A percentile compares a stretch with the other conserved stretches of the same genome.
phyloP scores from a whole-genome alignment of 1,139 yeast species.

The Diutina pseudorugosa region DNA sequence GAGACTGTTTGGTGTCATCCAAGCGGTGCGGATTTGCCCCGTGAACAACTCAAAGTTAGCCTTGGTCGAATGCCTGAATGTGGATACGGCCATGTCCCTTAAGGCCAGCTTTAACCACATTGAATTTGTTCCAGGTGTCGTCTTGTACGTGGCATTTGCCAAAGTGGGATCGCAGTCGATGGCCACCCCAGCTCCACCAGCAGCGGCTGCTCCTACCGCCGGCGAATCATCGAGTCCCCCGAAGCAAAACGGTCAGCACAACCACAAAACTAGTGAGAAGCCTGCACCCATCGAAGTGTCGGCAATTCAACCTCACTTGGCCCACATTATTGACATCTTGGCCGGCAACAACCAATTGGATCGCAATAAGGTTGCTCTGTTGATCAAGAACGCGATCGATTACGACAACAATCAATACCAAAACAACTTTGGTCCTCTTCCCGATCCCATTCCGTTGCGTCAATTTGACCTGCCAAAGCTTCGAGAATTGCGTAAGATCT shows the following conservation, averaged over 20 bases:
- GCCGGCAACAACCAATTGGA: not conserved
- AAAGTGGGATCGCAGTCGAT: conserved; percentile 20
- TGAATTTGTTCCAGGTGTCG: conserved; percentile 66
- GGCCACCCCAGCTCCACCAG: no score
- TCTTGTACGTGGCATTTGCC: conserved; percentile 58
- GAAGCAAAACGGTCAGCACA: not conserved
- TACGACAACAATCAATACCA: conserved; percentile 13
- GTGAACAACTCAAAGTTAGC: conserved; percentile 38
- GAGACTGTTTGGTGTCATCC: conserved; percentile 10
- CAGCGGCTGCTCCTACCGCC: not conserved
- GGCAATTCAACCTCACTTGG: not conserved
- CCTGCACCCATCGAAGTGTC: not conserved
- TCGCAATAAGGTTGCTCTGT: not conserved
- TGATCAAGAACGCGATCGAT: not conserved
- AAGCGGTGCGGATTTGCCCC: conserved; percentile 41
- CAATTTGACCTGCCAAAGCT: conserved; percentile 83
- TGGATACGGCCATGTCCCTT: conserved; percentile 71
- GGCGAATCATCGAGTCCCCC: not conserved
- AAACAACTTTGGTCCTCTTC: conserved; percentile 54
- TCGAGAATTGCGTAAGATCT: conserved; percentile 41
- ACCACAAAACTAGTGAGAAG: not conserved
- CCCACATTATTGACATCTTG: not conserved
- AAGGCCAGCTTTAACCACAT: conserved; percentile 68
- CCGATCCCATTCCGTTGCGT: conserved; percentile 50
- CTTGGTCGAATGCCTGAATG: conserved; percentile 56